Evolutionary conservation across 495 filamentous ascomycete species (phyloP).

Genomic region (Thermothielavioides terrestris): DNA sequence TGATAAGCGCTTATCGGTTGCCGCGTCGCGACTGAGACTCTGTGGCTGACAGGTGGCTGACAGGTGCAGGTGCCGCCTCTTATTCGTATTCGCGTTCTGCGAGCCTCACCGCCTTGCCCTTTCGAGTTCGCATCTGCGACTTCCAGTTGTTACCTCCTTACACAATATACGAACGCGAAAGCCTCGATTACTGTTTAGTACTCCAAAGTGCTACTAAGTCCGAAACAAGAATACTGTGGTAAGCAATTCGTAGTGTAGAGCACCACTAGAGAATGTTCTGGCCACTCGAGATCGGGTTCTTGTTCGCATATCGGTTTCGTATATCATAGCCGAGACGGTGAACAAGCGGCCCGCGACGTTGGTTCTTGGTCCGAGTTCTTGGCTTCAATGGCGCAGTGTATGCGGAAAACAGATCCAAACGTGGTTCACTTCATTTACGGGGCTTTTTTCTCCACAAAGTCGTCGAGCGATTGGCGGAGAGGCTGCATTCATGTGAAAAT

Average conservation of each 20-base stretch:
- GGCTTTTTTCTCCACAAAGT: constrained; percentile 14
- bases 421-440: too few relatives aligned
- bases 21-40: background rate
- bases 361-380: background rate
- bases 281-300: background rate
- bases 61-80: background rate
- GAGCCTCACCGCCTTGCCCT: constrained; percentile 4
- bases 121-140: background rate
- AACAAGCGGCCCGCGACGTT: background rate
- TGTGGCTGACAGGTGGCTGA: background rate
- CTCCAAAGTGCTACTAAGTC: too few relatives aligned
- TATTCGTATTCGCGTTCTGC: constrained; percentile 15
- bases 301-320: constrained; percentile 2
- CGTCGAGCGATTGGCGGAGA: too few relatives aligned
- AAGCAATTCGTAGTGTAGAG: background rate
- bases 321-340: too few relatives aligned
- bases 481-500: too few relatives aligned
- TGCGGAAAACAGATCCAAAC: too few relatives aligned
- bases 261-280: background rate
- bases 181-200: too few relatives aligned
- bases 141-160: background rate
- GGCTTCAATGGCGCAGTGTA: too few relatives aligned
- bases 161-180: too few relatives aligned
- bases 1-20: constrained; percentile 12
- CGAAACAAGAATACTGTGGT: background rate